Evolutionary conservation across 768 basidiomycete genomes (phyloP), one percentile per base, ranked within the genome.

Genomic region (Suillus alpinus): DNA sequence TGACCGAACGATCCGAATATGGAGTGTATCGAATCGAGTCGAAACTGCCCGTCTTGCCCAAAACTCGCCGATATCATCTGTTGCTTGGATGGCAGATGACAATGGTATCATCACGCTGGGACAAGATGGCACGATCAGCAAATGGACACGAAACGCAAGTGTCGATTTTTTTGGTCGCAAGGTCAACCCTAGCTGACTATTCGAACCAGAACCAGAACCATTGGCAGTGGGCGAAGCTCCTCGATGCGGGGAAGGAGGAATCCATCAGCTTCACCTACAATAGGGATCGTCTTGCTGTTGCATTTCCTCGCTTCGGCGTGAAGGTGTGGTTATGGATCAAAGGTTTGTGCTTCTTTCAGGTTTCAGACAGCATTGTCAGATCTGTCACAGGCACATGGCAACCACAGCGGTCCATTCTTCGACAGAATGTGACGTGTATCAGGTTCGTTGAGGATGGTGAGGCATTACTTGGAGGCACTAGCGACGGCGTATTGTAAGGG

Each of bases 401-500:
- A 62, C 71, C 79, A 1, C 86, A 89, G 61, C 79, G 87, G 58
- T 82, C 86, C 51, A 88, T 90, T 59, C 64, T 81, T 58, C 80
- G 87, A 57, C 83, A 82, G 63, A 86, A 87, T 58, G 85, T 89
- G 51, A 86, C 86, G 8, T 79, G 82, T 4, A 79, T 90, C 60
- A 79, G 77, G 65, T 89, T 90, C 67, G 77, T 88, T 9, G 81
- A 86, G 26, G 83, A 83, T 36, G 89, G 88, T 0, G 77, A 78
- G 40, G 86, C 83, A 52, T 73, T 90, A 49, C 73, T 90, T 26
- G 88, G 89, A 0, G 89, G 87, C 2, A 89, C 89, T 32, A 80
- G 79, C 57, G 88, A 90, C 65, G 88, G 88, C 12, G 84, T 86
- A 20, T 65, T 90, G 88, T 89, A 71, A 59, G 85, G 65, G 10